These are phyloP conservation scores for Stagonosporopsis cucurbitacearum DNA, from an alignment of 2,329 filamentous ascomycete genomes.

Conservation along the genomic window DNA sequence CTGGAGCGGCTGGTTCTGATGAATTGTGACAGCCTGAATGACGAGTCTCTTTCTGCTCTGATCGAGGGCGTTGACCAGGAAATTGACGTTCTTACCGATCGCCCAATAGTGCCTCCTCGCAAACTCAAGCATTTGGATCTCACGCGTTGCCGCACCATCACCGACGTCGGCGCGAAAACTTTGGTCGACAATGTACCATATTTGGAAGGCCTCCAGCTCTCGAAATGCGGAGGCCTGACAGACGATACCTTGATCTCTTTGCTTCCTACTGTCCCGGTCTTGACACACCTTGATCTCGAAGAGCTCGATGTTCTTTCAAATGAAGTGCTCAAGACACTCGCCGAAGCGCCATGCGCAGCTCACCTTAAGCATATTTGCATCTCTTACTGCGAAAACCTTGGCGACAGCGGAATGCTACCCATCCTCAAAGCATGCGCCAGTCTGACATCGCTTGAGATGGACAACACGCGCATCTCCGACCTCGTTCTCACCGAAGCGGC, in stretches of 20 bases:
- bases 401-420: conserved; percentile 83
- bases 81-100: conserved; percentile 79
- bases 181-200: conserved; percentile 78
- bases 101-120: conserved; percentile 76
- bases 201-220: conserved; percentile 83
- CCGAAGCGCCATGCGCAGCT: conserved; percentile 75
- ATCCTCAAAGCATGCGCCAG: conserved; percentile 76
- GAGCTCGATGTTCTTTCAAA: conserved; percentile 83
- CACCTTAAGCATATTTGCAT: conserved; percentile 81
- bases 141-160: conserved; percentile 77
- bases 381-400: conserved; percentile 86
- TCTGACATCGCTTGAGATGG: conserved; percentile 79
- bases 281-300: conserved; percentile 90
- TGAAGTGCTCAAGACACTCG: conserved; percentile 72
- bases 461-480: conserved; percentile 92
- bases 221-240: conserved; percentile 75
- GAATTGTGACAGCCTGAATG: conserved; percentile 78
- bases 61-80: conserved; percentile 78
- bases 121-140: conserved; percentile 84
- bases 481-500: conserved; percentile 85
- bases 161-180: conserved; percentile 71
- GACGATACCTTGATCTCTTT: conserved; percentile 76
- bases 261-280: conserved; percentile 73
- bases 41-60: conserved; percentile 75
- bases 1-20: conserved; percentile 83